phyloP scores from a whole-genome alignment of 257 asterid species.

The Misopates orontium region DNA sequence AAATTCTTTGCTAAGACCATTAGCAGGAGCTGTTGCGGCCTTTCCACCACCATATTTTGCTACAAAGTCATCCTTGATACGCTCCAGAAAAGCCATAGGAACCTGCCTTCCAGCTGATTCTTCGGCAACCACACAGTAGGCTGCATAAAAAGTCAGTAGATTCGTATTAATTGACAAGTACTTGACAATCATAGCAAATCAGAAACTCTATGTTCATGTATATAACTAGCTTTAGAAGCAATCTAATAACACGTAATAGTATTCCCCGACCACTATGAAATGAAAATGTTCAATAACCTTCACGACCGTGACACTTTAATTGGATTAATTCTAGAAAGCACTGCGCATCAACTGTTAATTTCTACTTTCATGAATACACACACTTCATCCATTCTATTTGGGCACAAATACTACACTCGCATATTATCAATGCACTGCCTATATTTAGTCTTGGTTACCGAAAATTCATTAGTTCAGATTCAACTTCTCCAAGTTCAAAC shows the following conservation, averaged over 20 bases:
- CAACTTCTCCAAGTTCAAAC: not conserved
- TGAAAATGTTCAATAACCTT: not conserved
- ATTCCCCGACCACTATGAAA: not conserved
- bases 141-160: constrained; percentile 40
- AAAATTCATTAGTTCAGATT: not conserved
- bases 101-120: constrained; percentile 83
- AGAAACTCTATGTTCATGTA: not conserved
- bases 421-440: not conserved
- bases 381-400: not conserved
- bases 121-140: constrained; percentile 88
- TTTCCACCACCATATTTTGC: constrained; percentile 72
- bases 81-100: constrained; percentile 81
- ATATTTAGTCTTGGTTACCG: not conserved
- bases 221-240: not conserved
- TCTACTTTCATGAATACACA: not conserved
- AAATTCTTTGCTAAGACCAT: constrained; percentile 72
- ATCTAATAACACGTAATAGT: not conserved
- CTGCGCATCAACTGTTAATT: no score
- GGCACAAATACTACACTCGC: constrained; percentile 10
- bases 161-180: not conserved
- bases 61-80: constrained; percentile 74
- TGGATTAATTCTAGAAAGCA: not conserved
- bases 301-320: not conserved
- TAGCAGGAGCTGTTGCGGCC: constrained; percentile 71
- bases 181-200: not conserved